Conservation (phyloP, 805 yeast genomes). For the Lipomyces yamadae region DNA sequence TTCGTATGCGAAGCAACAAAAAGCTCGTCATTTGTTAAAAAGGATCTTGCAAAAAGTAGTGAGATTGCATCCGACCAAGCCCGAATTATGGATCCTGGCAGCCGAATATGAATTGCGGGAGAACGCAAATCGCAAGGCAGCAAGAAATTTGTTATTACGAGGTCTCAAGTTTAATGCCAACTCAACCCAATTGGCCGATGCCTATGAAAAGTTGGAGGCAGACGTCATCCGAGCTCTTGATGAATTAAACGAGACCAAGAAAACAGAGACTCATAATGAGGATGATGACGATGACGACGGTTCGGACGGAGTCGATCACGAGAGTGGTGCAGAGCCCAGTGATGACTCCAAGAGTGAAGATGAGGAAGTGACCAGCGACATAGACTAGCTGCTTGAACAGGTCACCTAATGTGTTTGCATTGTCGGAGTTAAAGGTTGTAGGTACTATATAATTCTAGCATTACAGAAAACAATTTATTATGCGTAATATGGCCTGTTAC, state of each 20-base stretch:
- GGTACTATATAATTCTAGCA: not conserved
- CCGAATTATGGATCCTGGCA: conserved; percentile 91
- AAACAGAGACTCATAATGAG: not conserved
- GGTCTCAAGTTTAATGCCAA: conserved; percentile 84
- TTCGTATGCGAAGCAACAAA: conserved; percentile 52
- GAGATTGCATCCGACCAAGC: conserved; percentile 87
- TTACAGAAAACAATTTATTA: not conserved
- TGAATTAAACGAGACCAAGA: conserved; percentile 6
- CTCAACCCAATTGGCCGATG: conserved; percentile 73
- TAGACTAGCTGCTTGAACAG: not conserved
- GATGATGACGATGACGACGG: not conserved
- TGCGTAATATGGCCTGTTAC: not conserved
- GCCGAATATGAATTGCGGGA: conserved; percentile 91
- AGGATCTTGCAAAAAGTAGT: conserved; percentile 64
- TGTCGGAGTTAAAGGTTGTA: not conserved
- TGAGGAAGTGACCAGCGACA: conserved; percentile 5
- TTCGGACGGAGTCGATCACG: conserved; percentile 1
- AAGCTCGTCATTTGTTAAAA: conserved; percentile 44
- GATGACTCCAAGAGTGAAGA: conserved; percentile 3
- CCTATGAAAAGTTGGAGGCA: conserved; percentile 80
- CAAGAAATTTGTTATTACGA: conserved; percentile 82
- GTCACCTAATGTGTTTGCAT: not conserved
- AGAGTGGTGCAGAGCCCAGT: conserved; percentile 1
- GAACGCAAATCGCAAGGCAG: conserved; percentile 85
- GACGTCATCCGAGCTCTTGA: conserved; percentile 20